Base-by-base conservation (phyloP, 2,329 filamentous ascomycete genomes). In the Paraconiothyrium sp. region DNA sequence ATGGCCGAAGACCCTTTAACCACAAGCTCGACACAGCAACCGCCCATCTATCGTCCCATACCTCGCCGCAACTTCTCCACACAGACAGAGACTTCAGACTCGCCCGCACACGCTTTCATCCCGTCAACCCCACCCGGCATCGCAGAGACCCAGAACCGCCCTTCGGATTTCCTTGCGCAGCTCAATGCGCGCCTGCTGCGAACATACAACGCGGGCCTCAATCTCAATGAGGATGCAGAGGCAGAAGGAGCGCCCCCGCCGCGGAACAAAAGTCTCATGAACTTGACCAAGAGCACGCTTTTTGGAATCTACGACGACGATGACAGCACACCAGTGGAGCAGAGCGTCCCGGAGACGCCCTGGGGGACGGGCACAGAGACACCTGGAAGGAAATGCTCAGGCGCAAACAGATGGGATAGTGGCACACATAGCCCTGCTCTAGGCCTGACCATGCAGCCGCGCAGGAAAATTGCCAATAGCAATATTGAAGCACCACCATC, bases 221-320 rank as follows among this genome's bases (percentile, higher is more conserved):
- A 50, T 11, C 20, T 48, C 24, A 27, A 50, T 13, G 73, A 73
- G 4, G 67, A 71, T 37, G 61, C 60, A 4, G 65, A 65, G 10
- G 67, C 69, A 2, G 64, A 64, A 37, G 68, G 67, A n/a, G 76
- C 70, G 65, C 78, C 67, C 61, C 80, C 85, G 55, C 83, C 47
- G 73, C 88, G 92, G 61, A 91, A 90, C 27, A 88, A 90, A 67
- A 97, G 93, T 10, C 87, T 93, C 60, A 83, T 93, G 73, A 97
- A 97, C 76, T 85, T 99, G 62, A 97, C 93, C 4, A 90, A 92
- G 10, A 94, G 93, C 2, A 97, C 95, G 0, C 86, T 99, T 5
- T 92, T 91, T 69, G 94, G 95, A 58, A 99, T 99, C 72, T 99
- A 97, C 82, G 89, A 76, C 51, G 76, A 75, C 57, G 69, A 70